Evolutionary conservation across 768 basidiomycete genomes (phyloP).

Genomic region (Agrocybe praecox): DNA sequence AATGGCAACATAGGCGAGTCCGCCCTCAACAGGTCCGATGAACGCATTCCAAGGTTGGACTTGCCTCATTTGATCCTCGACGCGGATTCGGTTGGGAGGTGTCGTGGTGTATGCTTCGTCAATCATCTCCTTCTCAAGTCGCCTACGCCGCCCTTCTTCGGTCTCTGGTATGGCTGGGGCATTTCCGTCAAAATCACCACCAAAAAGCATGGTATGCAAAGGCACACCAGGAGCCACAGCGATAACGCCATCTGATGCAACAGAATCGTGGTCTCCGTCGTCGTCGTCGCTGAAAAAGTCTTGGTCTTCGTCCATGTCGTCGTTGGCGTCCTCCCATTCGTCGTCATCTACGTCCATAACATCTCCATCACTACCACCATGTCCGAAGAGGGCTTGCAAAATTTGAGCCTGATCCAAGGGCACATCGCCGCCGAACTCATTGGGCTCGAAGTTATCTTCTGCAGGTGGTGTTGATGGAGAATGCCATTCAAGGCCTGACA

Average conservation of each 20-base stretch:
- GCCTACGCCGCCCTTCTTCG: too few relatives aligned
- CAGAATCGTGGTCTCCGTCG: background rate
- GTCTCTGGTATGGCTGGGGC: too few relatives aligned
- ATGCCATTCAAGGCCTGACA: too few relatives aligned
- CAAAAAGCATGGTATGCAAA: too few relatives aligned
- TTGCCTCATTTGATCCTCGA: background rate
- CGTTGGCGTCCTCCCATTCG: background rate
- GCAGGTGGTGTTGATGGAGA: too few relatives aligned
- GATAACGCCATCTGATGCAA: too few relatives aligned
- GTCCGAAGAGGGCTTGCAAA: too few relatives aligned
- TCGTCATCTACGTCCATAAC: background rate
- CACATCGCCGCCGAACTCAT: too few relatives aligned
- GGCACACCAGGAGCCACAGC: too few relatives aligned
- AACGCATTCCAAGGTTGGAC: slow-evolving; percentile 22
- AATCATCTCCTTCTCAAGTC: background rate
- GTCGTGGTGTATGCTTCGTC: background rate
- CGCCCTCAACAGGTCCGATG: slow-evolving; percentile 22
- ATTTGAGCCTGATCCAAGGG: too few relatives aligned
- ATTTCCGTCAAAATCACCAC: too few relatives aligned
- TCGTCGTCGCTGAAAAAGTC: background rate
- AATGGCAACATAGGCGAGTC: slow-evolving; percentile 28
- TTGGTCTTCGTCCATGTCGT: background rate
- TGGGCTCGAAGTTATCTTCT: too few relatives aligned
- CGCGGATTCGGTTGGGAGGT: background rate
- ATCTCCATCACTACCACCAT: background rate